A percentile compares a stretch with the other conserved stretches of the same genome.
These are phyloP conservation scores for Monosporascus ibericus DNA, from an alignment of 2,329 filamentous ascomycete species.

Conservation along the genomic window DNA sequence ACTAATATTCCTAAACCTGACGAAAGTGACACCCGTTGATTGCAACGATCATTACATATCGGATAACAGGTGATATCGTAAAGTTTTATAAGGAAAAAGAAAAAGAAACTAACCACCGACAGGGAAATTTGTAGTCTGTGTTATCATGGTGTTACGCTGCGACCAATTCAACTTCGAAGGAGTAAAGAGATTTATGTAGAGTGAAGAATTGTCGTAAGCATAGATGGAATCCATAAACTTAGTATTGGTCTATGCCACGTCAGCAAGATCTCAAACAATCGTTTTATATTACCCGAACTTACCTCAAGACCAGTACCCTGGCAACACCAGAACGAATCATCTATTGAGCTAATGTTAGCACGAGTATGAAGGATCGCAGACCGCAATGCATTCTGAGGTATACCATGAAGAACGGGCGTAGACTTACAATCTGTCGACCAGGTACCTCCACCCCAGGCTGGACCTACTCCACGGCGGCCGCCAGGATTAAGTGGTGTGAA, in stretches of 20 bases:
- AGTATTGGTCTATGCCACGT: conserved; percentile 35
- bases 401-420: not conserved
- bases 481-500: conserved; percentile 45
- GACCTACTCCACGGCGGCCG: conserved; percentile 40
- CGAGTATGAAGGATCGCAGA: too few relatives aligned
- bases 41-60: too few relatives aligned
- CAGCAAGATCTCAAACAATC: not conserved
- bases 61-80: too few relatives aligned
- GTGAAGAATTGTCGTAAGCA: conserved; percentile 32
- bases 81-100: not conserved
- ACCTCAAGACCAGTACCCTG: conserved; percentile 42
- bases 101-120: conserved; percentile 16
- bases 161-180: conserved; percentile 40
- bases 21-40: too few relatives aligned
- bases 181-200: conserved; percentile 45
- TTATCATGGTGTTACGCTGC: conserved; percentile 31
- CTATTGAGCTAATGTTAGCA: not conserved
- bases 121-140: conserved; percentile 38
- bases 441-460: conserved; percentile 47
- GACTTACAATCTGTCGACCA: conserved; percentile 42
- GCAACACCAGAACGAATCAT: conserved; percentile 48
- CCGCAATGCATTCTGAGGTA: too few relatives aligned
- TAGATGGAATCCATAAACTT: conserved; percentile 49
- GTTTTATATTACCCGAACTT: not conserved
- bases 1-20: too few relatives aligned